Conservation (phyloP, 257 asterid species). For the Solanum virginianum region DNA sequence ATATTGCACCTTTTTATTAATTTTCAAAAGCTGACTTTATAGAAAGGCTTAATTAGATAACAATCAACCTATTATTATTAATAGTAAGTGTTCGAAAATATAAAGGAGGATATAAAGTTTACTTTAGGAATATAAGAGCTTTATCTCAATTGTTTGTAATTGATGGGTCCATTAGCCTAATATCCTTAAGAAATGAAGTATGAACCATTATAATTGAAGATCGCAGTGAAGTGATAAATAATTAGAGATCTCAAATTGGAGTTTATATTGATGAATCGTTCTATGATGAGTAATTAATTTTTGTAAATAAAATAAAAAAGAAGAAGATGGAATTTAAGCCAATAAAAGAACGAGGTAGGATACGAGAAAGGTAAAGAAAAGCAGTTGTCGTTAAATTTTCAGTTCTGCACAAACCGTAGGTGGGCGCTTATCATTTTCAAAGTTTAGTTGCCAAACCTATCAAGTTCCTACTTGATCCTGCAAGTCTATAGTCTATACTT, state of each 20-base stretch:
- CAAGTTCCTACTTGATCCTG: too few relatives aligned
- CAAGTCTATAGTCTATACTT: too few relatives aligned
- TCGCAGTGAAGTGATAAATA: not conserved
- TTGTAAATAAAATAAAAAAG: too few relatives aligned
- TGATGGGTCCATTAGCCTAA: not conserved
- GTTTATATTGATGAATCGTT: not conserved
- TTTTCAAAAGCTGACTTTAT: not conserved
- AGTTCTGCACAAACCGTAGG: too few relatives aligned
- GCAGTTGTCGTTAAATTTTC: too few relatives aligned
- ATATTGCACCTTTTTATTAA: not conserved
- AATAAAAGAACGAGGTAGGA: too few relatives aligned
- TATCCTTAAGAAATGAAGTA: not conserved
- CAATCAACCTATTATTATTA: not conserved
- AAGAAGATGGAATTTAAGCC: too few relatives aligned
- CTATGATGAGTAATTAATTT: too few relatives aligned
- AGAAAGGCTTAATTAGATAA: not conserved
- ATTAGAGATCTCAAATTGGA: not conserved
- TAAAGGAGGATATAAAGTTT: not conserved
- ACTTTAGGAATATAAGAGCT: not conserved
- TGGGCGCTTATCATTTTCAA: too few relatives aligned
- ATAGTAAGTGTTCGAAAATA: not conserved
- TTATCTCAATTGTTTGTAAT: not conserved
- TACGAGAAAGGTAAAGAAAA: too few relatives aligned
- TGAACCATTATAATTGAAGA: not conserved
- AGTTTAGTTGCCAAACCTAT: too few relatives aligned